Evolutionary conservation across 2,329 filamentous ascomycete genomes (phyloP).

Genomic region (Xylaria arbuscula): DNA sequence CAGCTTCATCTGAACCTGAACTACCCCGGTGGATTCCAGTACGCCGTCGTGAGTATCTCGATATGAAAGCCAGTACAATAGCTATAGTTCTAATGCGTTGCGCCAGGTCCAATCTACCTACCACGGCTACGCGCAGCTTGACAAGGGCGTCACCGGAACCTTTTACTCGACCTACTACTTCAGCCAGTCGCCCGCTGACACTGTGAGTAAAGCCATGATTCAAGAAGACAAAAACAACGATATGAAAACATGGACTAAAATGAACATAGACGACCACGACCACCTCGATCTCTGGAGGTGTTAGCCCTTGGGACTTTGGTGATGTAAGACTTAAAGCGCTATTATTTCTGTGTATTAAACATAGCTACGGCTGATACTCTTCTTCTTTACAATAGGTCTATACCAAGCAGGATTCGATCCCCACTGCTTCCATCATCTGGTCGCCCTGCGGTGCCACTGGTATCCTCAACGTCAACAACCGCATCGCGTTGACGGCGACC

Average conservation of each 20-base stretch:
- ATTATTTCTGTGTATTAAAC: background rate
- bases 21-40: conserved; percentile 61
- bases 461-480: conserved; percentile 62
- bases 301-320: conserved; percentile 53
- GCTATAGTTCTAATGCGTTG: conserved; percentile 6
- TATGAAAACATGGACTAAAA: conserved; percentile 17
- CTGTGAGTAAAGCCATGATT: conserved; percentile 42
- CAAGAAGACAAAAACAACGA: background rate
- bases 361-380: conserved; percentile 15
- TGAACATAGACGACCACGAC: conserved; percentile 53
- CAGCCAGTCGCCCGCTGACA: conserved; percentile 57
- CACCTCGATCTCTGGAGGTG: conserved; percentile 57
- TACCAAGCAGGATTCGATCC: conserved; percentile 59
- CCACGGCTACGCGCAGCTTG: conserved; percentile 61
- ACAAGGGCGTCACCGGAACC: conserved; percentile 56
- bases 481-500: conserved; percentile 55
- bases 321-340: conserved; percentile 33
- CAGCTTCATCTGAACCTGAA: conserved; percentile 59
- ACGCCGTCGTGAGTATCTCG: conserved; percentile 50
- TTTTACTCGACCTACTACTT: conserved; percentile 62
- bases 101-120: conserved; percentile 57
- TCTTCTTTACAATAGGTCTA: conserved; percentile 53
- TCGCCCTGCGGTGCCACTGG: conserved; percentile 59
- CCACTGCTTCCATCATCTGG: conserved; percentile 58
- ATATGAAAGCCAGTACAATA: background rate